Base-by-base conservation (phyloP, 2,329 filamentous ascomycete genomes). In the Colletotrichum lini region DNA sequence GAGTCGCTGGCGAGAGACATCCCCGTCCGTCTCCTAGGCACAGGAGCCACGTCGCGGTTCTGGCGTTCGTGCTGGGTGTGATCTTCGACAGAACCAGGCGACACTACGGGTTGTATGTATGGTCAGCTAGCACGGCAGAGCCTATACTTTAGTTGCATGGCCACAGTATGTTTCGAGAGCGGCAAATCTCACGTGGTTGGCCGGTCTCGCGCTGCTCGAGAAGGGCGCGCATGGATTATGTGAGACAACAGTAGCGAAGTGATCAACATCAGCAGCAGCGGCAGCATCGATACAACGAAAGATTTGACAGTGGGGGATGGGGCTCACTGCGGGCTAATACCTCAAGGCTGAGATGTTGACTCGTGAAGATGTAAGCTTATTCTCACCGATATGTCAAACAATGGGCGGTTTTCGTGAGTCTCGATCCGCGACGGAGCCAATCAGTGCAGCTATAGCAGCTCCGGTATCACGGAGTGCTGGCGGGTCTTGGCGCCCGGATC, bases 401-500 rank as follows among this genome's bases (percentile, higher is more conserved):
- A 21, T 23, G 13, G 57, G 21, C 65, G 47, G 21, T 16, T 44
- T 30, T 21, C 18, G 23, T 26, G 21, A 63, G 15, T 35, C 38
- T 50, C 26, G 40, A 38, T n/a, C 18, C 42, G 30, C 64, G 18
- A 42, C 35, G 23, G 44, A 49, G n/a, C 52, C 65, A 71, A 54
- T 50, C 68, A 16, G 26, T 45, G 26, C 26, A 45, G 60, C 58
- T 44, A 59, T 59, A 63, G 47, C 58, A n/a, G 58, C 58, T 71
- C 58, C 68, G 65, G 58, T 68, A 71, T 62, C 68, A 50, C 58
- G 65, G 65, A 64, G 40, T 64, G 30, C 26, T 69, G 53, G 65
- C 30, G 59, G 64, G 53, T 56, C 58, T 72, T 72, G 69, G 69
- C 69, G 64, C 57, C 65, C 69, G 69, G 69, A 72, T 72, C 69